Conservation (phyloP, 2,329 filamentous ascomycete genomes). For the Cytospora chrysosperma region DNA sequence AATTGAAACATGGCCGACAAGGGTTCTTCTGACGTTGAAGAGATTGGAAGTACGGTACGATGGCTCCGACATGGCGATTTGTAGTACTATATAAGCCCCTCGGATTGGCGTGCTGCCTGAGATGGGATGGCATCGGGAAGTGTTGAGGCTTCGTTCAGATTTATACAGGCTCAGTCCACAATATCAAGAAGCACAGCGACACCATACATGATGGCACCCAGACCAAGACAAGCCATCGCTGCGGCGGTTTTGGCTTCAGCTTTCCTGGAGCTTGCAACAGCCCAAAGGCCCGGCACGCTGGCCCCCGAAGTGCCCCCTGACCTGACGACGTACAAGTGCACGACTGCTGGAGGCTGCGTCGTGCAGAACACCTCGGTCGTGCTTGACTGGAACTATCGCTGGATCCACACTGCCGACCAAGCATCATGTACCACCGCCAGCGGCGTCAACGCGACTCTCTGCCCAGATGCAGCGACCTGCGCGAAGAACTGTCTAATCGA, state of each 20-base stretch:
- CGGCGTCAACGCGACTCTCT: conserved; percentile 36
- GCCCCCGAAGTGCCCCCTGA: conserved; percentile 42
- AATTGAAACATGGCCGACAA: neutral
- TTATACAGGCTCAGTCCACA: neutral
- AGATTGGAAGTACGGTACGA: neutral
- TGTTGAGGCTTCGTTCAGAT: neutral
- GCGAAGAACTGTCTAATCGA: conserved; percentile 50
- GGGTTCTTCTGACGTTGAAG: neutral
- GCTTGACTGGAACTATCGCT: conserved; percentile 40
- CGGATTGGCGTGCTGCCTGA: no score
- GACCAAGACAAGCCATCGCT: neutral
- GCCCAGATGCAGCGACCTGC: conserved; percentile 44
- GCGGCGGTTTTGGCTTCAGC: neutral
- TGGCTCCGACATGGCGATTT: neutral
- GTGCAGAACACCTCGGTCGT: conserved; percentile 43
- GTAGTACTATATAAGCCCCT: no score
- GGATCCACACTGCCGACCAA: conserved; percentile 37
- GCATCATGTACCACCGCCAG: conserved; percentile 29
- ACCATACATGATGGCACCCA: conserved; percentile 2
- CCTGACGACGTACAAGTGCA: conserved; percentile 46
- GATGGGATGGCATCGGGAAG: neutral
- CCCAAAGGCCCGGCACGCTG: conserved; percentile 31
- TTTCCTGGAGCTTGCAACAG: conserved; percentile 26
- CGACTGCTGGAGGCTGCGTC: conserved; percentile 42
- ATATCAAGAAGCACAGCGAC: neutral